A percentile compares a stretch with the other conserved stretches of the same genome.
These are phyloP conservation scores for Boletus rubescentipes DNA, from an alignment of 768 basidiomycete genomes.

Conservation along the genomic window DNA sequence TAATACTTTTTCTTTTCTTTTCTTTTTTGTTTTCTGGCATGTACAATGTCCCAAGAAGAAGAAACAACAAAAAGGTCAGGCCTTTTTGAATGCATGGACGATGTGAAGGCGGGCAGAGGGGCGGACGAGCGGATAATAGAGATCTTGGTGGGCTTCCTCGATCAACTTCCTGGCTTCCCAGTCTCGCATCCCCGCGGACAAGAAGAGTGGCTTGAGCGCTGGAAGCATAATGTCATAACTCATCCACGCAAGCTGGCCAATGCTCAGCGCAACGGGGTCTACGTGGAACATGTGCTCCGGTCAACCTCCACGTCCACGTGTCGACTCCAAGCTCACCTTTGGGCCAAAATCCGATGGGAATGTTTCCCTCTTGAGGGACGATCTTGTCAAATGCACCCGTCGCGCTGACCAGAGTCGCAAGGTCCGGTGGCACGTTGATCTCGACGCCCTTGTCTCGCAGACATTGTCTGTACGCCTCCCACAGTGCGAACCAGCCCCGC, in stretches of 20 bases:
- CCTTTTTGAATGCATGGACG: slow-evolving; percentile 48
- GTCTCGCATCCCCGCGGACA: slow-evolving; percentile 51
- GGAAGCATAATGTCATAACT: slow-evolving; percentile 65
- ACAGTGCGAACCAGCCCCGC: slow-evolving; percentile 61
- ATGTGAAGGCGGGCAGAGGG: slow-evolving; percentile 57
- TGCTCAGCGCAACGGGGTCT: slow-evolving; percentile 61
- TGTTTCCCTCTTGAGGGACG: slow-evolving; percentile 52
- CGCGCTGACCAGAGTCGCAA: slow-evolving; percentile 47
- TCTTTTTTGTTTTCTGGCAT: slow-evolving; percentile 5
- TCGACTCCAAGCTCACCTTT: slow-evolving; percentile 41
- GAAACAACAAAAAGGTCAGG: slow-evolving; percentile 1
- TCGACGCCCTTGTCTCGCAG: slow-evolving; percentile 55
- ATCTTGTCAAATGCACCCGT: slow-evolving; percentile 58
- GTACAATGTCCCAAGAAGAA: slow-evolving; percentile 22
- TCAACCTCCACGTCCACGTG: slow-evolving; percentile 11
- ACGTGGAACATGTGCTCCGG: slow-evolving; percentile 6
- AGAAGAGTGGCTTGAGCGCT: slow-evolving; percentile 59
- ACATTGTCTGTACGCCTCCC: slow-evolving; percentile 60
- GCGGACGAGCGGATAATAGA: slow-evolving; percentile 57
- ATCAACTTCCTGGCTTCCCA: slow-evolving; percentile 56
- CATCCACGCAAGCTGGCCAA: slow-evolving; percentile 75
- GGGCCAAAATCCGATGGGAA: slow-evolving; percentile 72
- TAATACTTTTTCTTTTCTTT: slow-evolving; percentile 29
- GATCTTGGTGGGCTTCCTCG: slow-evolving; percentile 60
- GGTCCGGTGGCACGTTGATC: slow-evolving; percentile 53